Conservation (phyloP, 495 filamentous ascomycete species). For the Acidomyces sp. region DNA sequence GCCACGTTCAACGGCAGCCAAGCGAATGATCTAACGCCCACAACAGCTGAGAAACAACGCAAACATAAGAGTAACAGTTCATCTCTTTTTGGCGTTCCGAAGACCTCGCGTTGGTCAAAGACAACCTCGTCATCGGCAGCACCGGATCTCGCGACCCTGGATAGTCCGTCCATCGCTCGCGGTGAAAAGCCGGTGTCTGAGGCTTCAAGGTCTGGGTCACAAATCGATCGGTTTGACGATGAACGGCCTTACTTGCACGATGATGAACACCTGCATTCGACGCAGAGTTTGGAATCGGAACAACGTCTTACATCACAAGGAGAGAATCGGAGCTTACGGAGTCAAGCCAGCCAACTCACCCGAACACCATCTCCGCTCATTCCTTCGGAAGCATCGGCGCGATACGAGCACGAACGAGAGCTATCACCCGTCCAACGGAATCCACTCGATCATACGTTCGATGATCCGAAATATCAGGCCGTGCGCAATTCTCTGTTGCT, state of each 20-base stretch:
- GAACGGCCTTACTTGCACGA: conserved; percentile 52
- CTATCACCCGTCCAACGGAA: conserved; percentile 14
- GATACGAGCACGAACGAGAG: conserved; percentile 1
- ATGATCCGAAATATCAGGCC: conserved; percentile 81
- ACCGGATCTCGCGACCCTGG: conserved; percentile 19
- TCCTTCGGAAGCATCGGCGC: conserved; percentile 27
- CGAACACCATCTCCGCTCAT: conserved; percentile 49
- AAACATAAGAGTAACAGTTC: conserved; percentile 87
- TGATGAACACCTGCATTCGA: conserved; percentile 59
- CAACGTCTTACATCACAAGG: conserved; percentile 14
- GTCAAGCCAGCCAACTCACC: conserved; percentile 21
- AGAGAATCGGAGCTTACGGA: conserved; percentile 26
- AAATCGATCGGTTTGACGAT: conserved; percentile 28
- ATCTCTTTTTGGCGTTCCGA: conserved; percentile 62
- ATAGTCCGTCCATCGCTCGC: conserved; percentile 36
- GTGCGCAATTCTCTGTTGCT: conserved; percentile 81
- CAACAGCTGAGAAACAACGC: conserved; percentile 58
- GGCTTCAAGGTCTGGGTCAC: conserved; percentile 50
- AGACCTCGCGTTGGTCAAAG: conserved; percentile 93
- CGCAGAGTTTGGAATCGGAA: conserved; percentile 39
- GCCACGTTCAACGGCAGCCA: conserved; percentile 35
- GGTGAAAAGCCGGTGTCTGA: conserved; percentile 43
- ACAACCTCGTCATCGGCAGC: conserved; percentile 75
- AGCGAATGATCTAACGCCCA: conserved; percentile 66
- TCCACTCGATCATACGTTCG: conserved; percentile 47